These are phyloP conservation scores for Nicotiana paniculata DNA, from an alignment of 257 asterid genomes.

Conservation along the genomic window DNA sequence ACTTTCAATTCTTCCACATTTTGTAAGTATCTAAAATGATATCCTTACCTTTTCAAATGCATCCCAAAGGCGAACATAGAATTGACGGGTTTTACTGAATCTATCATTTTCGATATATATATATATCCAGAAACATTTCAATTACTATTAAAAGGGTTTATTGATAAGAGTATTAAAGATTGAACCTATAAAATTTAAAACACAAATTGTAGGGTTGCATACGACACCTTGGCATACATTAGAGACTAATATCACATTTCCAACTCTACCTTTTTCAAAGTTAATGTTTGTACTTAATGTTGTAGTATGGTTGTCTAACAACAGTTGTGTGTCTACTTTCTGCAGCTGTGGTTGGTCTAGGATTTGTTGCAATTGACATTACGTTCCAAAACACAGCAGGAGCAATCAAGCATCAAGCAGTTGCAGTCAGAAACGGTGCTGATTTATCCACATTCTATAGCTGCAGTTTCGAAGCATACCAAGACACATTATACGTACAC, in stretches of 20 bases:
- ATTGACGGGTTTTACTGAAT: too few species aligned
- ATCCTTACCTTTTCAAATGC: neutral
- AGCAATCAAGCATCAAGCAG: constrained; percentile 68
- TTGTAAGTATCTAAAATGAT: constrained; percentile 24
- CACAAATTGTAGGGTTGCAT: too few species aligned
- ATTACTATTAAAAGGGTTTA: too few species aligned
- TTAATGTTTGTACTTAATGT: neutral
- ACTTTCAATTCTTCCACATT: constrained; percentile 67
- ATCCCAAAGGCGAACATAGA: too few species aligned
- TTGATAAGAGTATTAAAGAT: too few species aligned
- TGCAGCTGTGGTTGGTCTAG: constrained; percentile 56
- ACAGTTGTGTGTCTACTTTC: neutral
- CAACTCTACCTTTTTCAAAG: too few species aligned
- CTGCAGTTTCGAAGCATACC: constrained; percentile 82
- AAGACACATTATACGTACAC: constrained; percentile 63
- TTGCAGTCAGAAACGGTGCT: constrained; percentile 64
- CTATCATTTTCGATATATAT: too few species aligned
- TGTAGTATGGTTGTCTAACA: neutral
- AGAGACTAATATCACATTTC: neutral
- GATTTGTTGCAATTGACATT: constrained; percentile 47
- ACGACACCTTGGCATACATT: too few species aligned
- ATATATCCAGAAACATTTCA: too few species aligned
- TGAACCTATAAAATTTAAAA: too few species aligned
- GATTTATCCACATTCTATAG: constrained; percentile 67
- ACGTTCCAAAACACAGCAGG: constrained; percentile 84